These are phyloP conservation scores for Elaeis oleifera DNA, from an alignment of 202 grass and related monocot species.

Conservation along the genomic window DNA sequence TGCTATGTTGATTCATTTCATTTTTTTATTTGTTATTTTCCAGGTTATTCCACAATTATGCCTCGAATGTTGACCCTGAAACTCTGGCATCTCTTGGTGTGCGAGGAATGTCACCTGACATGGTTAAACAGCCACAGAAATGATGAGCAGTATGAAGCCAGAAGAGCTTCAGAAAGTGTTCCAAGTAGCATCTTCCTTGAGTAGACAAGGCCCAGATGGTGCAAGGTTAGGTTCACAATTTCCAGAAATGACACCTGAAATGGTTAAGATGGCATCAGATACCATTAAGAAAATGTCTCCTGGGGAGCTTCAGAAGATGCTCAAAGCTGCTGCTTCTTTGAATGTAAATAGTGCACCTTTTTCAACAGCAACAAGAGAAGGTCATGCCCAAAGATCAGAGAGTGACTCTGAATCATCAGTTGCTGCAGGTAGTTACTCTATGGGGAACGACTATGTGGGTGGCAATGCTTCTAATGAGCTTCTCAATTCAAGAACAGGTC, in stretches of 20 bases:
- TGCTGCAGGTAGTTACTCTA: conserved; percentile 14
- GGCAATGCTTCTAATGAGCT: conserved; percentile 17
- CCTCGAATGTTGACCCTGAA: conserved; percentile 39
- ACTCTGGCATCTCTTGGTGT: conserved; percentile 40
- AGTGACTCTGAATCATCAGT: conserved; percentile 29
- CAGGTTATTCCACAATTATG: conserved; percentile 59
- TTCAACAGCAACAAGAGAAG: conserved; percentile 20
- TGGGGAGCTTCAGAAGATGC: conserved; percentile 76
- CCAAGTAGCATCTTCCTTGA: conserved; percentile 69
- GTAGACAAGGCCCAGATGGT: conserved; percentile 37
- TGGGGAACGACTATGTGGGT: conserved; percentile 3
- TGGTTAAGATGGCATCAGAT: conserved; percentile 81
- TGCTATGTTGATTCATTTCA: background rate
- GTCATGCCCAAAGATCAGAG: conserved; percentile 20
- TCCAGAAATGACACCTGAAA: conserved; percentile 85
- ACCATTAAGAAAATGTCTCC: conserved; percentile 82
- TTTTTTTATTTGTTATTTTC: conserved; percentile 24
- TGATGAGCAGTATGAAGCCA: conserved; percentile 82
- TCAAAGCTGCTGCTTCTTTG: conserved; percentile 57
- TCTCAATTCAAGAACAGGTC: conserved; percentile 30
- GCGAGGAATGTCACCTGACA: conserved; percentile 75
- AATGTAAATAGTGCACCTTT: conserved; percentile 39
- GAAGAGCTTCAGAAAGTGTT: conserved; percentile 95
- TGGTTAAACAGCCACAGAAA: conserved; percentile 71
- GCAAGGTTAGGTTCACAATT: conserved; percentile 50